Evolutionary conservation across 192 early-diverging fungal species (phyloP), one percentile per base, ranked within the genome.

Genomic region (Coemansia sp.): DNA sequence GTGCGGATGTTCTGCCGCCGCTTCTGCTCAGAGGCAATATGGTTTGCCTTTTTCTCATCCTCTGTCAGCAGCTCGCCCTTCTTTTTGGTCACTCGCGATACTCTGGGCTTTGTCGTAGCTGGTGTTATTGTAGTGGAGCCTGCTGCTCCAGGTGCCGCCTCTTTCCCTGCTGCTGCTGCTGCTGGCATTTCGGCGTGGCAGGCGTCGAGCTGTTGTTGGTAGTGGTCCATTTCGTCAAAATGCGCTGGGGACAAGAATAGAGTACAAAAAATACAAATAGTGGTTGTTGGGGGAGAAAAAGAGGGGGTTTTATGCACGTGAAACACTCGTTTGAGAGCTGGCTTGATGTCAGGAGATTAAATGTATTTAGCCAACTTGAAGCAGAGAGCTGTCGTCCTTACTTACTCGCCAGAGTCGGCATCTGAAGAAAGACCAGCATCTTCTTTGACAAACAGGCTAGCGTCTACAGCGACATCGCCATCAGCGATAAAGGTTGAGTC

Each of bases 21-120:
- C 68, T 94, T 92, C 74, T 97, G 93, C 73, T 97, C 95, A 21
- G 91, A 93, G 1, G 91, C 93, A 83, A 97, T 97, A 74, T 97
- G 95, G 80, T 96, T 96, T 10, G 90, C 90, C 68, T 92, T 91
- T 73, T 96, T 96, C 59, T 95, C 91, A n/a, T 90, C 88, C 48
- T 95, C 94, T 1, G 94, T 89, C 60, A 95, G 75, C 45, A 93
- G 71, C 65, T 92, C 92, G 70, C 90, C 79, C 57, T 82, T 82
- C 60, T 73, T 72, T 42, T 82, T 82, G 8, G 74, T 56, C 36
- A 67, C 64, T 5, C 73, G 62, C 33, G 62, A 64, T 28, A 58
- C 66, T 2, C 60, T 38, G 23, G 43, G 13, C 58, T 61, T 42
- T 62, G n/a, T 21, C 0, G 9, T 23, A 21, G 35, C 37, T 7